Evolutionary conservation across 495 filamentous ascomycete species (phyloP), one percentile per base, ranked within the genome.

Genomic region (Arthonia radiata): DNA sequence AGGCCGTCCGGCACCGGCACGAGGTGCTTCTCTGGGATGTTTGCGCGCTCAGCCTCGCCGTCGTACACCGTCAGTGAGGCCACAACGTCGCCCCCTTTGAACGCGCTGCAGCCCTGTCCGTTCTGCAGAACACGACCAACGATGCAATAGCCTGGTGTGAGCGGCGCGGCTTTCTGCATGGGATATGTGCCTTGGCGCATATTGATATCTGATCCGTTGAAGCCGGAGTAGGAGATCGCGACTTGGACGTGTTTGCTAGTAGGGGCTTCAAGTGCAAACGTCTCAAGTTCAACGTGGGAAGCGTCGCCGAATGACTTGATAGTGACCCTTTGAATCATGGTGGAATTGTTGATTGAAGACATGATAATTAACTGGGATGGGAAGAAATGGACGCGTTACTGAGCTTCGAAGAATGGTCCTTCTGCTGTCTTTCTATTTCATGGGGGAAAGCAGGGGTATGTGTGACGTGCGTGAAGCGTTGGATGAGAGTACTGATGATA

Each of bases 111-210:
- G 9, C 32, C 38, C 6, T 35, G 19, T 7, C 51, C 48, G 30
- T 37, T 38, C 7, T 33, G 31, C 21, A 25, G 28, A 13, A 54
- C 43, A 11, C 31, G 40, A 16, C 53, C 53, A 12, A 50, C 38
- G n/a, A 53, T 28, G 24, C 33, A 44, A 38, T 54, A 55, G 29
- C 52, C 50, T 0, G 52, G 50, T 0, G 50, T 55, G 3, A 57
- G 32, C 3, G 53, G 52, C 1, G 49, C 42, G 9, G 39, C 37
- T 18, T 38, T 43, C 32, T 50, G 44, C 17, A 50, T 30, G 3
- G 49, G 50, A 23, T 55, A 55, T n/a, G 18, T 27, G 15, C 52
- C 50, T 17, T 39, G 36, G 5, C 49, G 46, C 52, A 57, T 57
- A 31, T 43, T 45, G 37, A 54, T 37, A 32, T 55, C 52, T 15